A percentile compares a stretch with the other conserved stretches of the same genome.
Evolutionary conservation across 768 basidiomycete species (phyloP).

Genomic region (Suillus alpinus): DNA sequence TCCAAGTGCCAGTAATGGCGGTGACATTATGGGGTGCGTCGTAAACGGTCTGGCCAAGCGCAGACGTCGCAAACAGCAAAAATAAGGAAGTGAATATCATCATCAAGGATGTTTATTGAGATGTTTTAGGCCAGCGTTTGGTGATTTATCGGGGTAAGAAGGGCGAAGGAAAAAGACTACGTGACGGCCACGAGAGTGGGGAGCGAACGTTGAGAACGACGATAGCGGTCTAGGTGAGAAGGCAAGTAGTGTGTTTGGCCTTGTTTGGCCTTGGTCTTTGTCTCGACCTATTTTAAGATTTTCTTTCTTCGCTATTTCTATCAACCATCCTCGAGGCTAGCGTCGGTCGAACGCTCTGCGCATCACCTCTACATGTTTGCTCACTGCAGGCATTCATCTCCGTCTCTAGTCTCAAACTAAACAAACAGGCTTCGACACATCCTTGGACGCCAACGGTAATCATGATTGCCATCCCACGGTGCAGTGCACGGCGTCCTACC

Average conservation of each 20-base stretch:
- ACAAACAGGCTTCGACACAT: not conserved
- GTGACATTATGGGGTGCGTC: slow-evolving; percentile 63
- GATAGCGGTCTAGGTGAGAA: slow-evolving; percentile 30
- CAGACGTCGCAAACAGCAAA: slow-evolving; percentile 28
- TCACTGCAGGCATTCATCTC: not conserved
- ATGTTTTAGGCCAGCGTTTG: not conserved
- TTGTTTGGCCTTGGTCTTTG: slow-evolving; percentile 19
- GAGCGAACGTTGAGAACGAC: slow-evolving; percentile 29
- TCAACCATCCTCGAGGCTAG: too few species aligned
- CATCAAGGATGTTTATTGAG: slow-evolving; percentile 7
- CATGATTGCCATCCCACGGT: not conserved
- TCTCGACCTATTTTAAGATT: slow-evolving; percentile 5
- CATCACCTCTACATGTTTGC: not conserved
- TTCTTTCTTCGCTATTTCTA: not conserved
- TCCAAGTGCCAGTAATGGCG: slow-evolving; percentile 78
- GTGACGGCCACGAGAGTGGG: slow-evolving; percentile 11
- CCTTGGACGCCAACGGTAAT: not conserved
- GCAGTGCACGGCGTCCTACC: too few species aligned
- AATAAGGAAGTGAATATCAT: slow-evolving; percentile 25
- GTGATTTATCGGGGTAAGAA: not conserved
- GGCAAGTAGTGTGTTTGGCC: slow-evolving; percentile 19
- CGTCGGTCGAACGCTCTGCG: too few species aligned
- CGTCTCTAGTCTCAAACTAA: not conserved
- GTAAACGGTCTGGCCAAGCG: slow-evolving; percentile 40
- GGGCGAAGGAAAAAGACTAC: slow-evolving; percentile 5